Base-by-base conservation (phyloP, 2,329 filamentous ascomycete species). In the Botrytis pseudocinerea region DNA sequence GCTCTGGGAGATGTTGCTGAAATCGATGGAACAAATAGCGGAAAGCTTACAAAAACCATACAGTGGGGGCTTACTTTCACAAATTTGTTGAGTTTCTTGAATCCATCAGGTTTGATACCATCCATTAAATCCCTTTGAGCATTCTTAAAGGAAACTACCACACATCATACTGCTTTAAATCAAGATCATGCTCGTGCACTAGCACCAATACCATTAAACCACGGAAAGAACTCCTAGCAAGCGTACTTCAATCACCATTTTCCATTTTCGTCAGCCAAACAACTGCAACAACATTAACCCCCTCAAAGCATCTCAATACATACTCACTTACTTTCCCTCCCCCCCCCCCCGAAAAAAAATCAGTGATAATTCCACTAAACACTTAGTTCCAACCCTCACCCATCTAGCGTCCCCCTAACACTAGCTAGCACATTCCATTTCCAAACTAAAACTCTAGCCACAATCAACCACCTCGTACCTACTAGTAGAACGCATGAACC, bases 301-400 rank as follows among this genome's bases (percentile, higher is more conserved):
- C 2, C 40, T 14, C 48, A n/a, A n/a, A 51, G 10, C 0, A n/a
- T n/a, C 10, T n/a, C 10, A 2, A n/a, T 14, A 51, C 0, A n/a
- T 7, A 51, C 10, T n/a, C 10, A 10, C 22, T 4, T 10, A 25
- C 5, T 25, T 10, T 5, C 22, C 10, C 10, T 4, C 32, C 2
- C 32, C 32, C 32, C 32, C n/a, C n/a, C n/a, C n/a, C n/a, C n/a
- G n/a, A n/a, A 32, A 32, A 51, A n/a, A 51, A 51, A n/a, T n/a
- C 25, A 51, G 10, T 51, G 25, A 25, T 51, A 51, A 10, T 12
- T 51, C 40, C 48, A 51, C 10, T 25, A 20, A 4, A 6, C 46
- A 25, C 46, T 25, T n/a, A 51, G 48, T 12, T 10, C 25, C 48
- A 51, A 51, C 22, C 48, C 16, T 12, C 12, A 51, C 48, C 22